Base-by-base conservation (phyloP, 768 basidiomycete genomes). In the Candolleomyces aberdarensis region DNA sequence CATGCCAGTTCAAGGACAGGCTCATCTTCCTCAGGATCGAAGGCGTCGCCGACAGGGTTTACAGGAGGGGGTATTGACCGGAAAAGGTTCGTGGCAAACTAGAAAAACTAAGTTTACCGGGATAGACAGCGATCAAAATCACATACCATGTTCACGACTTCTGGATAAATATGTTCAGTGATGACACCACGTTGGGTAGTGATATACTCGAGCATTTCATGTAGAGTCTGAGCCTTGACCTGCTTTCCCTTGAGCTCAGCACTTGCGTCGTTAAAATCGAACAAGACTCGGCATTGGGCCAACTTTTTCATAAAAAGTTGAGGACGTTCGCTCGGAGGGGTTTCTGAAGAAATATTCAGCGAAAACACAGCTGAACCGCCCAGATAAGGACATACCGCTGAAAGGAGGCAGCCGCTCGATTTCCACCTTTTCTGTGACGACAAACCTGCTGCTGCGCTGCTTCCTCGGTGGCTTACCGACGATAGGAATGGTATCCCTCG, bases 11-110 rank as follows among this genome's bases (percentile, higher is more conserved):
- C 97, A 62, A 99, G 84, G 2, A 99, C 97, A 7, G 97, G 97
- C 65, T 99, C 97, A 68, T 99, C 97, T 77, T 99, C 97, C 76
- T 99, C 97, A 20, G 97, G 97, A 72, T 99, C 97, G 71, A 97
- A 99, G 1, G 96, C 97, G 73, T 99, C 97, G 57, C 97, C 97
- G 13, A 88, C 92, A 5, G 97, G 97, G 70, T 99, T 99, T 61
- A 98, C 96, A 48, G 96, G 97, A 68, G 97, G 97, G 76, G 97
- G 97, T 85, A 99, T 98, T 70, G 97, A 95, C 64, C 97, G 92
- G 83, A 99, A 99, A 66, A 99, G 89, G 78, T 99, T 99, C 71
- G 90, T 88, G 54, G 93, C 91, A 81, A 98, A 99, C 96, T 98
- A 72, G 14, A 36, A 36, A 36, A 9, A 36, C 36, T 36, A 11